Evolutionary conservation across 495 filamentous ascomycete genomes (phyloP).

Genomic region (Talaromyces nanjingensis): DNA sequence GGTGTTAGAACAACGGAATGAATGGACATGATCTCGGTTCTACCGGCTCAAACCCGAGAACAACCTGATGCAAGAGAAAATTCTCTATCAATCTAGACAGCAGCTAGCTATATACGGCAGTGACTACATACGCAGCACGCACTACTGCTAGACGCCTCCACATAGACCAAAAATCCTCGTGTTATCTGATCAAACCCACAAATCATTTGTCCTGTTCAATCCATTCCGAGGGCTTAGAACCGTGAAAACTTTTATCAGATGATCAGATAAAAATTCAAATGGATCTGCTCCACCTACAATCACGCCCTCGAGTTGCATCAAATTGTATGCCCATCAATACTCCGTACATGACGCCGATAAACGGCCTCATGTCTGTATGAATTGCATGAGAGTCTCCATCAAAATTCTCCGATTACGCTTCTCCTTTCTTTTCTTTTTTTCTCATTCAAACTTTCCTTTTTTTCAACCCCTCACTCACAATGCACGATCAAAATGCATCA

Average conservation of each 20-base stretch:
- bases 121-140: neutral
- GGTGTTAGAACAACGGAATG: neutral
- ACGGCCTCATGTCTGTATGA: neutral
- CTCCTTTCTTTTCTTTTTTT: neutral
- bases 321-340: neutral
- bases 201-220: neutral
- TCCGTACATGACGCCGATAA: neutral
- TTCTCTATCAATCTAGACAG: neutral
- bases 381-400: neutral
- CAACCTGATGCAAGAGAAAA: neutral
- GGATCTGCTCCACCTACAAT: neutral
- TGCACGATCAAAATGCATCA: no score
- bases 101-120: neutral
- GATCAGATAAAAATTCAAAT: slow-evolving; percentile 3
- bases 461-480: no score
- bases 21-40: neutral
- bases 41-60: neutral
- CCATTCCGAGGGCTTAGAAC: neutral
- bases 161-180: neutral
- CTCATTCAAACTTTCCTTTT: neutral
- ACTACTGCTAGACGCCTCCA: neutral
- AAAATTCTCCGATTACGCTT: neutral
- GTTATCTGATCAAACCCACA: neutral
- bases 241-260: neutral
- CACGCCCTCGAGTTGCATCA: no score